Percentiles rank a stretch among this genome's conserved stretches.
These are phyloP conservation scores for Sporothrix variecibatus DNA, from an alignment of 2,329 filamentous ascomycete species.

Conservation along the genomic window DNA sequence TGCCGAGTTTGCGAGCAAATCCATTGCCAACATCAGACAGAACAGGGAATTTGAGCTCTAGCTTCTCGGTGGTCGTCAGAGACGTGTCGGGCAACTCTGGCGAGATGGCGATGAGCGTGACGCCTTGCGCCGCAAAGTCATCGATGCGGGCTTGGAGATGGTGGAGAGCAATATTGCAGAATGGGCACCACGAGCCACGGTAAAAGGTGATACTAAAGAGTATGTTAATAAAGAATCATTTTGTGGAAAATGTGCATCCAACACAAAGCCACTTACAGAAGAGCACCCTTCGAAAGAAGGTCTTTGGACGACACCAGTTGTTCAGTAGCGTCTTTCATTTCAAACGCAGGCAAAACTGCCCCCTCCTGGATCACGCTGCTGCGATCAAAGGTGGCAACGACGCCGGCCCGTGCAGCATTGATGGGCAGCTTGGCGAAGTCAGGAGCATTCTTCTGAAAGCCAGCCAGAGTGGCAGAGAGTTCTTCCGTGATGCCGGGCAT, in stretches of 20 bases:
- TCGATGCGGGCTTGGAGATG: slow-evolving; percentile 41
- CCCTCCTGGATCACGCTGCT: slow-evolving; percentile 39
- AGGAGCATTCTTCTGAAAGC: slow-evolving; percentile 21
- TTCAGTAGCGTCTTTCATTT: slow-evolving; percentile 40
- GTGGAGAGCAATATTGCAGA: slow-evolving; percentile 45
- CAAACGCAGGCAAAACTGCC: slow-evolving; percentile 40
- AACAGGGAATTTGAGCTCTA: slow-evolving; percentile 44
- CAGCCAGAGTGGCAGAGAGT: neutral
- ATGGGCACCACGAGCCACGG: slow-evolving; percentile 50
- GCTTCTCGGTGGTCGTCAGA: slow-evolving; percentile 44
- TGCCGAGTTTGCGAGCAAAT: slow-evolving; percentile 42
- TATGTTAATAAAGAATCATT: neutral
- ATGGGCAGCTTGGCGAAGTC: slow-evolving; percentile 13
- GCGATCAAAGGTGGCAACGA: slow-evolving; percentile 33
- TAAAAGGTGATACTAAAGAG: slow-evolving; percentile 44
- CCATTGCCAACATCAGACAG: slow-evolving; percentile 44
- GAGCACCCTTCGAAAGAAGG: slow-evolving; percentile 38
- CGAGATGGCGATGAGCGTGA: slow-evolving; percentile 46
- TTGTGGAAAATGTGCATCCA: neutral
- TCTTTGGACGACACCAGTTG: slow-evolving; percentile 37
- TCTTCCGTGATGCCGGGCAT: slow-evolving; percentile 19
- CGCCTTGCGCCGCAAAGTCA: slow-evolving; percentile 42
- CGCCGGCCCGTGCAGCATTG: neutral
- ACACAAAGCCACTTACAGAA: slow-evolving; percentile 35
- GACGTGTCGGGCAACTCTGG: slow-evolving; percentile 45